Evolutionary conservation across 2,329 filamentous ascomycete species (phyloP), one percentile per base, ranked within the genome.

Genomic region (Ascochyta fabae): DNA sequence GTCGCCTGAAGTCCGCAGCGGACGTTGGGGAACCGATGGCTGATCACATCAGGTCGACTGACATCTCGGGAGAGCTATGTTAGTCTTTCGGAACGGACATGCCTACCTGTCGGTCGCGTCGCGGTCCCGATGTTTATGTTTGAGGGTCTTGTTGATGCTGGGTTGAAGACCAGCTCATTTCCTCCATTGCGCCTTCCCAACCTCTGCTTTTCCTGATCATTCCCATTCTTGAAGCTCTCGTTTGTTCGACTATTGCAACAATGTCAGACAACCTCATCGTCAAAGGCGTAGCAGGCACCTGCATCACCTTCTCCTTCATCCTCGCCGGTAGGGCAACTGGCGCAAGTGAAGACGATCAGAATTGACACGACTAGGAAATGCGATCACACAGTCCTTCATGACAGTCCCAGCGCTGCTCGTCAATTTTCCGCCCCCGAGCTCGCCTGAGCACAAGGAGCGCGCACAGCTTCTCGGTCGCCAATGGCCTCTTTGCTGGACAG

Each of bases 381-480:
- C 80, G 12, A 79, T 83, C 51, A 83, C 81, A 23, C 80, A 82
- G 68, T 81, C 80, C 15, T 81, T 77, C 70, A 82, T 82, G 80
- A 79, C 78, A 15, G 76, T 82, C 34, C 80, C 80, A 6, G 79
- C 78, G 4, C 71, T 82, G 34, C 72, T 83, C 13, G 75, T 80
- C 57, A 75, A 80, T 60, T 81, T 80, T 64, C 79, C 79, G 23
- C 56, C 70, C 7, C 70, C 78, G 23, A 72, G 71, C 5, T 73
- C 76, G 2, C 72, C 77, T 1, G 74, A 77, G 9, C 77, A 81
- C 62, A 69, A 72, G 3, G 68, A 73, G 6, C 76, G 79, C 57
- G 78, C 79, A 16, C 74, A 71, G 24, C 75, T 80, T 31, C 77
- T 83, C 4, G 80, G 79, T 26, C 73, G 74, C 10, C 79, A 82